Base-by-base conservation (phyloP, 1,139 yeast genomes). In the Zygoascus sp. region DNA sequence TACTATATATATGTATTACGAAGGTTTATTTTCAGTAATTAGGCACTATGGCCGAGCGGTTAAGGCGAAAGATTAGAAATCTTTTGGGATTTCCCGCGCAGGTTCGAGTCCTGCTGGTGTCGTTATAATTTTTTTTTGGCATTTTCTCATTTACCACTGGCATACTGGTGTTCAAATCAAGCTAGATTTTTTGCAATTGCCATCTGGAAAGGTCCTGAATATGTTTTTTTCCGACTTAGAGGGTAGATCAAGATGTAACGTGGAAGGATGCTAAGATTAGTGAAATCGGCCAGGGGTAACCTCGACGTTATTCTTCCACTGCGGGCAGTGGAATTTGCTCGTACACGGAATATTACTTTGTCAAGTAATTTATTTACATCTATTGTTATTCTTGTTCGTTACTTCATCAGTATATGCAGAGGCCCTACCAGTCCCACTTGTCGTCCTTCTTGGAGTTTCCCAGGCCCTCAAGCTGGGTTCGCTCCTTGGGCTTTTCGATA, bases 31-130 rank as follows among this genome's bases (percentile, higher is more conserved):
- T 7, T 25, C 4, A 25, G 3, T 3, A 25, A 39, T 15, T 47
- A 42, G 83, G 74, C 81, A 77, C 76, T 74, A 77, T 79, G 83
- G 80, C 83, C 83, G 83, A 79, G 83, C 74, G 83, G 83, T 78
- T 79, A 79, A 79, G 83, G 83, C 80, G 83, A 77, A 75, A 80
- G 85, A 81, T 83, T 81, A 83, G 86, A 81, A 80, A 73, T 74
- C 77, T 80, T 79, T 76, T 80, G 84, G 88, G 85, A 82, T 76
- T 74, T 77, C 85, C 87, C 85, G 85, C 88, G 86, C 85, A 81
- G 87, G 88, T 81, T 81, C 87, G 82, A 81, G 79, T 81, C 87
- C 87, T 80, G 87, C 85, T 75, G 83, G 79, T 80, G 86, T 80
- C 87, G 87, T 41, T 37, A 47, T 53, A 5, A 38, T 50, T 51